Conservation (phyloP, 2,329 filamentous ascomycete genomes). For the Beauveria scarabaeidicola region DNA sequence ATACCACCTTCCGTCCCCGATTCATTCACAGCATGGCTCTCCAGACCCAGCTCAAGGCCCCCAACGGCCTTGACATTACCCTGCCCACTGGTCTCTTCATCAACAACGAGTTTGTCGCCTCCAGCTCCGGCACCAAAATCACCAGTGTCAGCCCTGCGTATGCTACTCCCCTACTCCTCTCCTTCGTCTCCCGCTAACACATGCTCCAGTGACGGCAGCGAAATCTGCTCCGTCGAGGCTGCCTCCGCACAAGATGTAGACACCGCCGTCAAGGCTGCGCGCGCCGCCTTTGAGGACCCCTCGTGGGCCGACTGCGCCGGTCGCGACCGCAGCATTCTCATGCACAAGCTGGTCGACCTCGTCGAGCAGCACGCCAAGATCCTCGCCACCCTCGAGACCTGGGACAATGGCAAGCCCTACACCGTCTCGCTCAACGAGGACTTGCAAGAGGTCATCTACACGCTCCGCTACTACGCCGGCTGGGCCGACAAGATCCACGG, state of each 20-base stretch:
- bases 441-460: slow-evolving; percentile 35
- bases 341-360: slow-evolving; percentile 64
- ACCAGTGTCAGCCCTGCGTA: slow-evolving; percentile 49
- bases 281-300: slow-evolving; percentile 57
- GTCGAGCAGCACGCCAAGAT: slow-evolving; percentile 52
- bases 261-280: slow-evolving; percentile 37
- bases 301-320: slow-evolving; percentile 60
- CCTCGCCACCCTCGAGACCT: slow-evolving; percentile 56
- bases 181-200: not conserved
- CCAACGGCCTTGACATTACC: slow-evolving; percentile 57
- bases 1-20: not conserved
- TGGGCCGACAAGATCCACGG: slow-evolving; percentile 74
- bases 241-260: slow-evolving; percentile 24
- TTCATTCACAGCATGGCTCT: slow-evolving; percentile 11
- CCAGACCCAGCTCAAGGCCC: slow-evolving; percentile 23
- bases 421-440: slow-evolving; percentile 58
- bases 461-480: slow-evolving; percentile 66
- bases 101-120: slow-evolving; percentile 66
- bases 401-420: slow-evolving; percentile 71
- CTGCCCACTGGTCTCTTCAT: slow-evolving; percentile 67
- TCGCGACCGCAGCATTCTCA: slow-evolving; percentile 58
- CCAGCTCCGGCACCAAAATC: slow-evolving; percentile 46
- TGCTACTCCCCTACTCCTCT: not conserved
- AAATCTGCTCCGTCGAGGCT: slow-evolving; percentile 25
- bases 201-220: slow-evolving; percentile 20